Base-by-base conservation (phyloP, 768 basidiomycete genomes). In the Epithele typhae region DNA sequence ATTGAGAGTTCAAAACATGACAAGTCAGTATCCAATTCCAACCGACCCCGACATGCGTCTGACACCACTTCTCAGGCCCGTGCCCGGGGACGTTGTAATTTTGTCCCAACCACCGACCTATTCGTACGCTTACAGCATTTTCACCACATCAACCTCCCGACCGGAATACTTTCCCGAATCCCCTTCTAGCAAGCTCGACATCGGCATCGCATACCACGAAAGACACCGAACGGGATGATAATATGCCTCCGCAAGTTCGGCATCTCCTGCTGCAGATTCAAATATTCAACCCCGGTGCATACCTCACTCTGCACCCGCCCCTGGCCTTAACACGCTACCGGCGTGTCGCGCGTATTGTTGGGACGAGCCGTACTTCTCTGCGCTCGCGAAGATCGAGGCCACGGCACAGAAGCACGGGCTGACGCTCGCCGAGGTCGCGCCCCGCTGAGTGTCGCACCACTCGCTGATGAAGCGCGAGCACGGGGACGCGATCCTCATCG, bases 401-500 rank as follows among this genome's bases (percentile, higher is more conserved):
- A 75, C 69, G 7, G 72, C 74, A 4, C 51, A 63, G 17, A 60
- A 64, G 53, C 59, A 70, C 40, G 50, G 53, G 21, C 54, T 74
- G 32, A 73, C 72, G 3, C 59, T 71, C 50, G 57, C 70, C 9
- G 73, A 75, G 49, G 54, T 67, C 33, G 58, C 74, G 1, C 61
- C 76, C 7, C 64, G 76, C 36, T 78, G 76, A 75, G 51, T 72
- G 42, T 63, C 67, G 25, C 72, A 77, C 56, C 76, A 78, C 58
- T 73, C 72, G n/a, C 55, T 64, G 33, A 56, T 75, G 54, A 68
- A 73, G 53, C 63, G 70, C 8, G 75, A 78, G 51, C 54, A 67
- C 21, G 72, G 75, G 10, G 76, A 79, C 54, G 61, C 74, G 18
- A 64, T 83, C 46, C 64, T 86, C 45, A 82, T 86, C 53, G 82